Base-by-base conservation (phyloP, 352 stramenopile species). In the Globisporangium cystogenes region DNA sequence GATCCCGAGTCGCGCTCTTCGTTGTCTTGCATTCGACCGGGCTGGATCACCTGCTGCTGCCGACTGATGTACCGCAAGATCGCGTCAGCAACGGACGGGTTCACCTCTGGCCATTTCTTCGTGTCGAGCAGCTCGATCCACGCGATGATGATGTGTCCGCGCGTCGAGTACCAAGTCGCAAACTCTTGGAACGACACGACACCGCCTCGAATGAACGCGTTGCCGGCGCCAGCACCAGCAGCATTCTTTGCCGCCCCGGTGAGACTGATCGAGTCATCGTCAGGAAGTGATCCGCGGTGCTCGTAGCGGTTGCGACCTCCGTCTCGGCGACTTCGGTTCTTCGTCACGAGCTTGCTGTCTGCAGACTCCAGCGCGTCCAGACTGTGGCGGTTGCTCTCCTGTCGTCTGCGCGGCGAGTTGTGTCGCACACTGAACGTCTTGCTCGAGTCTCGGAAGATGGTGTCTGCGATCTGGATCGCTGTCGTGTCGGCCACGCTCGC, bases 171-270 rank as follows among this genome's bases (percentile, higher is more conserved):
- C 87, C 87, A 96, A 11, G 76, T 62, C 7, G 76, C 81, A 65
- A 96, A 96, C 42, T 90, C 76, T 50, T 92, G 76, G 49, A 94
- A 93, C 0, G 82, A 82, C 11, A 96, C 78, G 7, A 91, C 76
- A 10, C 81, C 82, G 24, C 81, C 77, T 55, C 71, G 65, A 56
- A 88, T 70, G 41, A 91, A 91, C 2, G 81, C 76, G 51, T 70
- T 85, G 1, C 73, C 81, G 39, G 81, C 81, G n/a, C 77, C 81
- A 46, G 64, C 61, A 6, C 81, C 81, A 37, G 74, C 62, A 27
- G 76, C 70, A 56, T 59, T 82, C 8, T 70, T 71, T 2, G 74
- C 76, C 23, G 70, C 75, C 11, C 81, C 81, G 27, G 69, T 72
- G 6, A 91, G 60, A 44, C 68, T 72, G 44, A 89, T 62, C 18